A percentile compares a stretch with the other conserved stretches of the same genome.
Evolutionary conservation across 164 flowering plant genomes (phyloP).

Genomic region (Umbilicus rupestris): DNA sequence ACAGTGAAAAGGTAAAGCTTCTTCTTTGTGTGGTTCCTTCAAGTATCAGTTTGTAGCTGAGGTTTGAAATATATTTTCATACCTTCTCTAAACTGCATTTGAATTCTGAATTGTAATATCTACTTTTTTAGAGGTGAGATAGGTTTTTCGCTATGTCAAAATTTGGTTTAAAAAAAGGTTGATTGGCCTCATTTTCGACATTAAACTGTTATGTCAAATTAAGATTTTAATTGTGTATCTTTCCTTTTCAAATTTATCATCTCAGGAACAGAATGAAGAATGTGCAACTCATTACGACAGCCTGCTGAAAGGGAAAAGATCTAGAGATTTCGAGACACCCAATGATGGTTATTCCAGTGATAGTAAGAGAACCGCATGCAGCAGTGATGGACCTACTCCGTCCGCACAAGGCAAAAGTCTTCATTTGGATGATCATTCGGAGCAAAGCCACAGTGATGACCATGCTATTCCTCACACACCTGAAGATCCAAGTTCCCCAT

Average conservation of each 20-base stretch:
- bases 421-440: background rate
- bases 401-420: background rate
- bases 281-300: background rate
- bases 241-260: background rate
- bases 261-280: background rate
- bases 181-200: background rate
- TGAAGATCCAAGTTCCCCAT: background rate
- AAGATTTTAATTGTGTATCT: background rate
- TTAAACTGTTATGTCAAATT: background rate
- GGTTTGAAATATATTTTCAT: background rate
- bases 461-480: background rate
- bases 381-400: background rate
- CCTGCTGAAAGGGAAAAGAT: background rate
- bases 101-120: background rate
- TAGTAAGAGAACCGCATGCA: background rate
- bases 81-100: background rate
- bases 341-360: background rate
- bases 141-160: background rate
- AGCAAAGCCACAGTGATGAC: background rate
- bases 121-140: background rate
- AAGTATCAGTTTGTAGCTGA: background rate
- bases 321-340: background rate
- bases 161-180: background rate
- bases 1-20: conserved; percentile 34
- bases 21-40: background rate